phyloP scores from a whole-genome alignment of 768 basidiomycete genomes.

The Tricholoma matsutake region DNA sequence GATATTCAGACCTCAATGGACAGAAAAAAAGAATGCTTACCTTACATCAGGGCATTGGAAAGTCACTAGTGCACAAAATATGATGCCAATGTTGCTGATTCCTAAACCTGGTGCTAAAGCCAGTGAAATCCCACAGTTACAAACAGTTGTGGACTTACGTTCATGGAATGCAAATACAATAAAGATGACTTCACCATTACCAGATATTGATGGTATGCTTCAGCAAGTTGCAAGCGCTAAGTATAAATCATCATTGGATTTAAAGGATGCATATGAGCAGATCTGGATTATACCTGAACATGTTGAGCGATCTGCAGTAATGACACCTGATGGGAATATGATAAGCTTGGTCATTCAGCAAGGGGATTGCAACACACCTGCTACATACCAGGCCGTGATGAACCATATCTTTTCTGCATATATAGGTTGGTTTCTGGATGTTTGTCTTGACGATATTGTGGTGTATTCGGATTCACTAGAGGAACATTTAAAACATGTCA shows the following conservation, averaged over 20 bases:
- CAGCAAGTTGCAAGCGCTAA: constrained; percentile 16
- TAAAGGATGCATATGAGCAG: constrained; percentile 39
- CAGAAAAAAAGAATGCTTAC: constrained; percentile 10
- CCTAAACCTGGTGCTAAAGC: too few species aligned
- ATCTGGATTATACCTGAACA: constrained; percentile 9
- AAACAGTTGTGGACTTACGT: too few species aligned
- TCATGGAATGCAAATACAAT: too few species aligned
- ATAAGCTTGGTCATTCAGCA: not conserved
- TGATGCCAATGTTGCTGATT: not conserved
- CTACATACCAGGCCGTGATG: constrained; percentile 6
- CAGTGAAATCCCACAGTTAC: constrained; percentile 23
- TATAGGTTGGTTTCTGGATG: too few species aligned
- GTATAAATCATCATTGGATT: constrained; percentile 29
- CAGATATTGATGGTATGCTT: too few species aligned
- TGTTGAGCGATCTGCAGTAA: not conserved
- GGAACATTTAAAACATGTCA: too few species aligned
- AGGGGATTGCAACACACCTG: constrained; percentile 3
- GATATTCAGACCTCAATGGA: constrained; percentile 5
- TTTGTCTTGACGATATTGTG: too few species aligned
- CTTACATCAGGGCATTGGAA: constrained; percentile 9
- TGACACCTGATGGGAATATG: too few species aligned
- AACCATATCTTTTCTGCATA: too few species aligned
- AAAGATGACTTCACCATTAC: too few species aligned
- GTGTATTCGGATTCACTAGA: too few species aligned
- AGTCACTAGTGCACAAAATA: constrained; percentile 1